Evolutionary conservation across 2,329 filamentous ascomycete genomes (phyloP), one percentile per base, ranked within the genome.

Genomic region (Fusarium sp.): DNA sequence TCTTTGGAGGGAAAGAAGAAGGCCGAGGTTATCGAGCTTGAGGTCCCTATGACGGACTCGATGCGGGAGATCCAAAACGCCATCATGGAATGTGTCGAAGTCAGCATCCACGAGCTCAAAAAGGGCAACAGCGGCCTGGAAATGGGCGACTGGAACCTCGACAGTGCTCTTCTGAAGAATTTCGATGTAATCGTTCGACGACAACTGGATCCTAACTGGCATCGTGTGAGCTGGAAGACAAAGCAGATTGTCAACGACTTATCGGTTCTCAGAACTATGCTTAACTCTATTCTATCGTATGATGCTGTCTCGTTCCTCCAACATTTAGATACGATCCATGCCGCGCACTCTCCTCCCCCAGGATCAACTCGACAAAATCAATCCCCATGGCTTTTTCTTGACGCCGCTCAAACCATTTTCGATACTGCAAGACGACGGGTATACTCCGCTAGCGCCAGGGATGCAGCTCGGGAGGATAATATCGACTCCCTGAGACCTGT

Each of bases 131-230:
- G 90, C 2, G 94, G 94, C 3, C 84, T 99, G 8, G 95, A 98
- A 72, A 94, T 98, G 89, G 94, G 97, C 62, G 94, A 98, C 75
- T 98, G 95, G 95, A 98, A 94, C 50, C 84, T 97, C 19, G 95
- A 98, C 78, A 98, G 93, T 76, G 95, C 95, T 36, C 82, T 98
- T 64, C 92, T 98, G 70, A 93, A 92, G 76, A 97, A 94, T 74
- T 99, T 99, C 78, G 96, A 98, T 77, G 84, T 92, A 63, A 91
- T 94, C 57, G 90, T 99, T 51, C 88, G 95, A 65, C 88, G 94
- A 60, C 96, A 99, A 79, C 84, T 99, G 19, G 94, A 98, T 76
- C 94, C 95, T 6, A 94, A 98, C 61, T 99, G 96, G 96, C 96
- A 99, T 82, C 89, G 96, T 55, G 93, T 97, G 52, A 98, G 92